A percentile compares a stretch with the other conserved stretches of the same genome.
phyloP scores from a whole-genome alignment of 257 asterid genomes.

The Plantago elongata region DNA sequence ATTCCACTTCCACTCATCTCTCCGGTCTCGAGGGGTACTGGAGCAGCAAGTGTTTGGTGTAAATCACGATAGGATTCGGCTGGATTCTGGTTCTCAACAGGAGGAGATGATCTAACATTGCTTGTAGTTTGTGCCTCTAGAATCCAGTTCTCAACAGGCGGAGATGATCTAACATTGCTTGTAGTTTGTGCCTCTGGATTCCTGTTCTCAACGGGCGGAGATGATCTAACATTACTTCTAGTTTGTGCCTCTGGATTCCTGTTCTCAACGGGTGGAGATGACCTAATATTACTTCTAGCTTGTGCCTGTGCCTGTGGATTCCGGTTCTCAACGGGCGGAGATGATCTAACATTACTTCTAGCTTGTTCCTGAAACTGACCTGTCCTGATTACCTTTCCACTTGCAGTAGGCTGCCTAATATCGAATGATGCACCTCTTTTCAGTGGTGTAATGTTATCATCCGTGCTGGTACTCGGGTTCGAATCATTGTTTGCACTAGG shows the following conservation, averaged over 20 bases:
- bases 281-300: background rate
- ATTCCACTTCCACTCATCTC: background rate
- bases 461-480: background rate
- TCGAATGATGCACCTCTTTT: background rate
- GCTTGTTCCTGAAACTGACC: background rate
- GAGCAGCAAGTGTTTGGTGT: constrained; percentile 15
- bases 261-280: background rate
- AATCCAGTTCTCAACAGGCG: background rate
- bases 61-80: constrained; percentile 11
- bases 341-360: background rate
- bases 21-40: constrained; percentile 17
- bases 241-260: constrained; percentile 5
- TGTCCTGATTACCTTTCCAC: constrained; percentile 2
- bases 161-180: background rate
- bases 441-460: background rate
- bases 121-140: too few relatives aligned
- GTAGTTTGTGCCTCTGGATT: too few relatives aligned
- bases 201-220: constrained; percentile 4
- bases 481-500: constrained; percentile 16
- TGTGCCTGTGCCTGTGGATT: too few relatives aligned
- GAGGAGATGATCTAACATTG: background rate
- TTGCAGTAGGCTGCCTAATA: constrained; percentile 5
- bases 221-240: constrained; percentile 12
- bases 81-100: background rate
- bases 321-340: constrained; percentile 1